Evolutionary conservation across 306 rosid genomes (phyloP).

Genomic region (Canavalia ensiformis): DNA sequence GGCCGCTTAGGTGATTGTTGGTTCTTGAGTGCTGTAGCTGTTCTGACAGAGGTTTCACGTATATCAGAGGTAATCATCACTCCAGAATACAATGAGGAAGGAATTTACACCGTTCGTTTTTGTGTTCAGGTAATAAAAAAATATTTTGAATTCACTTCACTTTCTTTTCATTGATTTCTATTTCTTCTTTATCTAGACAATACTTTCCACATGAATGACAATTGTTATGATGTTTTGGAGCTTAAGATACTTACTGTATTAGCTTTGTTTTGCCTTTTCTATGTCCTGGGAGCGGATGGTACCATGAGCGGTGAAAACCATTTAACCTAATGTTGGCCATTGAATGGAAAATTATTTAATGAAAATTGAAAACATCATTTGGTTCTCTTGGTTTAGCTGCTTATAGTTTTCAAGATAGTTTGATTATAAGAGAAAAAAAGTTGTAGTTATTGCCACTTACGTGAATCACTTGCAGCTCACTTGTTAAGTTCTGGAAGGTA

Average conservation of each 20-base stretch:
- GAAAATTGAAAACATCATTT: background rate
- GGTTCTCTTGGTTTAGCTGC: slow-evolving; percentile 25
- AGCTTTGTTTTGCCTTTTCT: slow-evolving; percentile 22
- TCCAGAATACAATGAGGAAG: slow-evolving; percentile 94
- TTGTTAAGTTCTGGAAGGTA: background rate
- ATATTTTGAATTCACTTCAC: background rate
- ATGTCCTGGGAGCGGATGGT: background rate
- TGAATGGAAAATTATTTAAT: background rate
- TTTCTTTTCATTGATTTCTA: slow-evolving; percentile 5
- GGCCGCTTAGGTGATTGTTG: slow-evolving; percentile 99
- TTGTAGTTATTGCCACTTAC: background rate
- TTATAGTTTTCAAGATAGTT: slow-evolving; percentile 8
- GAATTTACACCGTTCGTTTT: slow-evolving; percentile 94
- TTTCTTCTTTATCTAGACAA: slow-evolving; percentile 31
- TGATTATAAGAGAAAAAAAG: background rate
- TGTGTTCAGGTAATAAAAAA: slow-evolving; percentile 87
- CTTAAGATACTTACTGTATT: background rate
- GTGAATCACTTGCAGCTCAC: background rate
- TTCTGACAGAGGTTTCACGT: slow-evolving; percentile 90
- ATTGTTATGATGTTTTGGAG: slow-evolving; percentile 13
- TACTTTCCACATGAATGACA: background rate
- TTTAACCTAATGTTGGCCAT: background rate
- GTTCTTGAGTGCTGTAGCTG: slow-evolving; percentile 99
- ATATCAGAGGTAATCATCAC: slow-evolving; percentile 97
- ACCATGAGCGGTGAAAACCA: background rate